These are phyloP conservation scores for Atkinsonella hypoxylon DNA, from an alignment of 2,329 filamentous ascomycete species.

Conservation along the genomic window DNA sequence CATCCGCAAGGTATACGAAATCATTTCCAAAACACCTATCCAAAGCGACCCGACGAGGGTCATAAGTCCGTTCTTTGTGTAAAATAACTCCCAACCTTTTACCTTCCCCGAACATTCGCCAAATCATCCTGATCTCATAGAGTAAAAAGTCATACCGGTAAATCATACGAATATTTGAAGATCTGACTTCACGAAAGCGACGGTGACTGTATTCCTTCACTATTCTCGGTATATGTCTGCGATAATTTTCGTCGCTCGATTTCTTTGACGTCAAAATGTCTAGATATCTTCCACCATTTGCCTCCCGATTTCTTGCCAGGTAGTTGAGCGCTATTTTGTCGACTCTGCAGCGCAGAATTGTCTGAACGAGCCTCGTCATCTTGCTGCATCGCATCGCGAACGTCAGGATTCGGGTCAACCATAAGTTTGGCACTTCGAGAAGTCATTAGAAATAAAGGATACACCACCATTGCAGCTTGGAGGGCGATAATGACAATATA, in stretches of 20 bases:
- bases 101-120: too few species aligned
- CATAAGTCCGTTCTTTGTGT: too few species aligned
- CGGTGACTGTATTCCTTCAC: constrained; percentile 13
- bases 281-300: constrained; percentile 16
- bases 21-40: not conserved
- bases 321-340: constrained; percentile 7
- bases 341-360: constrained; percentile 9
- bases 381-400: constrained; percentile 10
- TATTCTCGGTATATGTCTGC: constrained; percentile 18
- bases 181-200: not conserved
- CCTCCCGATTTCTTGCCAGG: constrained; percentile 11
- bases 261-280: constrained; percentile 15
- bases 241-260: constrained; percentile 17
- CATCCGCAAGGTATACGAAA: not conserved
- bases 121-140: too few species aligned
- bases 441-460: constrained; percentile 36
- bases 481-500: constrained; percentile 51
- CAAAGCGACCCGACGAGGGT: too few species aligned
- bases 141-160: too few species aligned
- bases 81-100: too few species aligned
- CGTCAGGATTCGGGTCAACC: constrained; percentile 22
- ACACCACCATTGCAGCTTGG: constrained; percentile 32
- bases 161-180: not conserved
- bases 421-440: constrained; percentile 34
- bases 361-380: constrained; percentile 11